Evolutionary conservation across 345 rosid genomes (phyloP), one percentile per base, ranked within the genome.

Genomic region (Lagerstroemia speciosa): DNA sequence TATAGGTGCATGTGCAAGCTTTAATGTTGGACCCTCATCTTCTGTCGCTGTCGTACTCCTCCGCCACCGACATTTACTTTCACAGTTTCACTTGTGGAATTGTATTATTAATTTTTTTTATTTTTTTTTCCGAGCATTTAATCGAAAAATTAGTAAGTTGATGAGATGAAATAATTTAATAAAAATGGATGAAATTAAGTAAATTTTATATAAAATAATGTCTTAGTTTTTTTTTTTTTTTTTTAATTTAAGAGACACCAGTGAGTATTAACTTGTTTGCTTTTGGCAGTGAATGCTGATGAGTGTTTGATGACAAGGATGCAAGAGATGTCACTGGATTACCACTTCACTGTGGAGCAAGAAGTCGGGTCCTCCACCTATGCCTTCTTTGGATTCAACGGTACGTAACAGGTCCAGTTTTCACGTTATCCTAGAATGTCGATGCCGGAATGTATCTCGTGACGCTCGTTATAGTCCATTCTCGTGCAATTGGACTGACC

Each of bases 251-350:
- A n/a, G n/a, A n/a, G n/a, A n/a, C n/a, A n/a, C n/a, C n/a, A n/a
- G n/a, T n/a, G n/a, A n/a, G n/a, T n/a, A n/a, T n/a, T n/a, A n/a
- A n/a, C n/a, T n/a, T n/a, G n/a, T n/a, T n/a, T n/a, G n/a, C n/a
- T 4, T 32, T n/a, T 38, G 76, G 76, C 89, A 93, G 98, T 90
- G 76, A 93, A 93, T 72, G 73, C 98, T 24, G 90, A 93, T 68
- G 96, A 93, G 78, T 93, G 97, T 77, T 75, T 93, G 85, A 88
- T 93, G 98, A 93, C 98, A 70, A 90, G 98, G 71, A 86, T 93
- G 93, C 98, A 93, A 87, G 96, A 93, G 78, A 93, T 93, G 98
- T 93, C 98, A 0, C 71, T 93, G 73, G 96, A 90, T 75, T 93
- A 93, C 81, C 98, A 93, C 82, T 93, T 93, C 62, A 83, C 92